Base-by-base conservation (phyloP, 352 stramenopile genomes). In the Pythium brassicae region DNA sequence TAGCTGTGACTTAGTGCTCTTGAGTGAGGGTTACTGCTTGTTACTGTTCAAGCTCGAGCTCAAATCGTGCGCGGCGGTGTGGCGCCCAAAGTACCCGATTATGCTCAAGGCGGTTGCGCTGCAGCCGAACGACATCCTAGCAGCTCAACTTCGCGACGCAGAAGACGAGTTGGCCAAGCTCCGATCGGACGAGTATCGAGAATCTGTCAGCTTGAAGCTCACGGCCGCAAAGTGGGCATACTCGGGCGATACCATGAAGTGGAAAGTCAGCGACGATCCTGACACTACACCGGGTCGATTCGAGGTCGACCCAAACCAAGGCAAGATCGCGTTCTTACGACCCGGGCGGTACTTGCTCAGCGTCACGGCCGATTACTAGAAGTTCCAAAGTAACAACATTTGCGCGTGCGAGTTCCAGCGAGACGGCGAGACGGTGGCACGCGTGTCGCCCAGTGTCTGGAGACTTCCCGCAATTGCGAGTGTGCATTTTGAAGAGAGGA, bases 51-150 rank as follows among this genome's bases (percentile, higher is more conserved):
- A 11, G 17, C 5, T 48, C 4, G 37, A 22, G 37, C 23, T 56
- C 15, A 47, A 47, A 25, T 4, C 26, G 37, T 48, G 9, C 25
- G 22, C 37, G 37, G 15, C 12, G 5, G 50, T 56, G 35, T 56
- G 50, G 50, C 39, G 37, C 35, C 50, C 50, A 17, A 39, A 4
- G 22, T 56, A 47, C 25, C 22, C 25, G 20, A 25, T 56, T 35
- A 25, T 25, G 37, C 37, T 56, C 23, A 47, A 47, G 39, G 15
- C 50, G 17, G 22, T 56, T 17, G 3, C 19, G 7, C 14, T 47
- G 14, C 14, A 37, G 22, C 34, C 39, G n/a, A 40, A 48, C 50
- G 50, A 48, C 39, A 48, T 56, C 26, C 39, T 56, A 1, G 35
- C 35, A 26, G 50, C 35, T 3, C 37, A 56, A 15, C 37, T 56